phyloP scores from a whole-genome alignment of 768 basidiomycete species.

The Clitopilus hobsonii region DNA sequence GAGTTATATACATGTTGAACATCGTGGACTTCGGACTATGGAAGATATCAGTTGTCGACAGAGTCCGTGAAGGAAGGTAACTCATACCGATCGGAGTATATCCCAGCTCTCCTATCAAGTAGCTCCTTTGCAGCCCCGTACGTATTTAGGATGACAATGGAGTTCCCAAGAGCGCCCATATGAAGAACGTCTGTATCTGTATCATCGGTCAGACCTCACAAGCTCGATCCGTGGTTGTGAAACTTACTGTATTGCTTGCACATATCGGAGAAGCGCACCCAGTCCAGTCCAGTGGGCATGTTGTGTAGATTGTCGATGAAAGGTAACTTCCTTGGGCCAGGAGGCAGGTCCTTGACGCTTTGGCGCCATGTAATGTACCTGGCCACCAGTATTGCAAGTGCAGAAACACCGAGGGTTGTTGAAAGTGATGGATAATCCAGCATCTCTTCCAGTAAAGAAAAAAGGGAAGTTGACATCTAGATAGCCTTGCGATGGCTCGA shows the following conservation, averaged over 20 bases:
- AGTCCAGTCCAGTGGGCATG: not conserved
- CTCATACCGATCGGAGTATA: constrained; percentile 17
- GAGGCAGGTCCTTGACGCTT: constrained; percentile 2
- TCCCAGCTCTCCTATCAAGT: constrained; percentile 15
- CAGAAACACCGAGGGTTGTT: not conserved
- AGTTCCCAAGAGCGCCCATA: constrained; percentile 13
- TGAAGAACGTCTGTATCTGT: constrained; percentile 19
- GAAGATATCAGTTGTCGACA: too few relatives aligned
- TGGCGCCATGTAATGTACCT: not conserved
- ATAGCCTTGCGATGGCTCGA: too few relatives aligned
- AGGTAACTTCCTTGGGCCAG: constrained; percentile 7
- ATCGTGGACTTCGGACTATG: not conserved
- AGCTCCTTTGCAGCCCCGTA: constrained; percentile 16
- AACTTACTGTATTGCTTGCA: not conserved
- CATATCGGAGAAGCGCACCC: not conserved
- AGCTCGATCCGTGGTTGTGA: not conserved
- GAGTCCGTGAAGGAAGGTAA: too few relatives aligned
- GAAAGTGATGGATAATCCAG: too few relatives aligned
- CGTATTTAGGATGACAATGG: constrained; percentile 16
- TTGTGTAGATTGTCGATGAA: not conserved
- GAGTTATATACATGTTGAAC: not conserved
- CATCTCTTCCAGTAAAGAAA: too few relatives aligned
- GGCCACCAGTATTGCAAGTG: not conserved
- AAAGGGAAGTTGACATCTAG: too few relatives aligned
- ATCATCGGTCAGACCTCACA: not conserved